Conservation (phyloP, 805 yeast species). For the Brettanomyces bruxellensis region DNA sequence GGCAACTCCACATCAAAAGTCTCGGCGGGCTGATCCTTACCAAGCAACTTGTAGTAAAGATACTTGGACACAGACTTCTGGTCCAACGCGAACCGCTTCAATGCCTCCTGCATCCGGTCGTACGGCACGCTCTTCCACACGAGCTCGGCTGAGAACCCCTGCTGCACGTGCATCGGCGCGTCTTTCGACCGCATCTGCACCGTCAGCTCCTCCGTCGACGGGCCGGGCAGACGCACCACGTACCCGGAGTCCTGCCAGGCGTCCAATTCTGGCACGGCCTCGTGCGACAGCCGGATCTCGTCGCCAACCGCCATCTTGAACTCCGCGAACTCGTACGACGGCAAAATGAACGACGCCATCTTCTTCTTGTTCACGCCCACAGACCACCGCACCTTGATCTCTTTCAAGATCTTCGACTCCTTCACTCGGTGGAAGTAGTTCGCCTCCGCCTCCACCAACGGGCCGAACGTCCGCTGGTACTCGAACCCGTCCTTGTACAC, state of each 20-base stretch:
- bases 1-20: constrained; percentile 60
- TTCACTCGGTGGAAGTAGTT: constrained; percentile 67
- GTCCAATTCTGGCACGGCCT: neutral
- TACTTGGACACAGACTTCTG: constrained; percentile 59
- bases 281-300: constrained; percentile 25
- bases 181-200: constrained; percentile 45
- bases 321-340: constrained; percentile 57
- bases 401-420: constrained; percentile 71
- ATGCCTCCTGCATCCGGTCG: constrained; percentile 75
- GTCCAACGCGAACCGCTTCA: constrained; percentile 61
- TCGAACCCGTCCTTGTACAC: constrained; percentile 77
- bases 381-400: constrained; percentile 68
- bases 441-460: constrained; percentile 73
- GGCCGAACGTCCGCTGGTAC: constrained; percentile 79
- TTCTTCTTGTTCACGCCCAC: constrained; percentile 54
- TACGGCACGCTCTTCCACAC: constrained; percentile 85
- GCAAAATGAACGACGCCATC: constrained; percentile 58
- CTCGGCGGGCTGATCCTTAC: constrained; percentile 63
- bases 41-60: constrained; percentile 69
- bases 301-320: constrained; percentile 78
- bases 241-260: constrained; percentile 67
- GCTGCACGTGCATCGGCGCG: constrained; percentile 52
- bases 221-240: constrained; percentile 62
- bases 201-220: constrained; percentile 58
- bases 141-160: constrained; percentile 75